Conservation (phyloP, 1,284 basidiomycete genomes). For the Pseudozyma pruni region DNA sequence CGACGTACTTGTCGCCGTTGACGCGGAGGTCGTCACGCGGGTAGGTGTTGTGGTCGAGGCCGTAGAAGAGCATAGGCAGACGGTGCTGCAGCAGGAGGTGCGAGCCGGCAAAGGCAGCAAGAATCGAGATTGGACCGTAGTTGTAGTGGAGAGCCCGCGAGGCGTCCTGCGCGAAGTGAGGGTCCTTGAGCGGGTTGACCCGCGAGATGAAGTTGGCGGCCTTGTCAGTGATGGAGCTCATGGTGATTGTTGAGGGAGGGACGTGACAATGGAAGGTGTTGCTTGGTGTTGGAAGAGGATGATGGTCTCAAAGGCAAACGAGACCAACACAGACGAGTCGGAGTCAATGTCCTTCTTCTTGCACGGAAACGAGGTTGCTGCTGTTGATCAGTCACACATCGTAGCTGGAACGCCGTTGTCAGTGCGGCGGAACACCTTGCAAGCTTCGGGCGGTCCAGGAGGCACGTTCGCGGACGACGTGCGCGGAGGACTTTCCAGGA, state of each 20-base stretch:
- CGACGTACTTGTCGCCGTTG: constrained; percentile 40
- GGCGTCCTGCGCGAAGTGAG: constrained; percentile 31
- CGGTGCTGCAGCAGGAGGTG: constrained; percentile 48
- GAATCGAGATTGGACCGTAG: constrained; percentile 48
- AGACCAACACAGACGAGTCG: no score
- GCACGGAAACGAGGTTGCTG: no score
- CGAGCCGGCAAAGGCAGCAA: constrained; percentile 50
- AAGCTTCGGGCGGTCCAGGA: no score
- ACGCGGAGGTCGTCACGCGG: constrained; percentile 40
- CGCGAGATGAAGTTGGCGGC: constrained; percentile 40
- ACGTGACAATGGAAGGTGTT: not conserved
- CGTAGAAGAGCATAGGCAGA: constrained; percentile 41
- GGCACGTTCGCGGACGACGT: no score
- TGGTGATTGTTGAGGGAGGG: not conserved
- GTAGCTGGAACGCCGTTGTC: no score
- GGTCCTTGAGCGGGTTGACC: constrained; percentile 45
- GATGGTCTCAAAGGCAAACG: constrained; percentile 2
- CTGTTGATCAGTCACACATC: no score
- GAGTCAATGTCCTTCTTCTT: no score
- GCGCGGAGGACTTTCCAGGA: no score
- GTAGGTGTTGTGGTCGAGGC: constrained; percentile 47
- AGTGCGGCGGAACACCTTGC: no score
- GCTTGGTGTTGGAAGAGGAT: not conserved
- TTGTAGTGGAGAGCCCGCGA: constrained; percentile 35
- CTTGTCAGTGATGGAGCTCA: constrained; percentile 37